These are phyloP conservation scores for Podaxis sp. DNA, from an alignment of 768 basidiomycete genomes.

Conservation along the genomic window DNA sequence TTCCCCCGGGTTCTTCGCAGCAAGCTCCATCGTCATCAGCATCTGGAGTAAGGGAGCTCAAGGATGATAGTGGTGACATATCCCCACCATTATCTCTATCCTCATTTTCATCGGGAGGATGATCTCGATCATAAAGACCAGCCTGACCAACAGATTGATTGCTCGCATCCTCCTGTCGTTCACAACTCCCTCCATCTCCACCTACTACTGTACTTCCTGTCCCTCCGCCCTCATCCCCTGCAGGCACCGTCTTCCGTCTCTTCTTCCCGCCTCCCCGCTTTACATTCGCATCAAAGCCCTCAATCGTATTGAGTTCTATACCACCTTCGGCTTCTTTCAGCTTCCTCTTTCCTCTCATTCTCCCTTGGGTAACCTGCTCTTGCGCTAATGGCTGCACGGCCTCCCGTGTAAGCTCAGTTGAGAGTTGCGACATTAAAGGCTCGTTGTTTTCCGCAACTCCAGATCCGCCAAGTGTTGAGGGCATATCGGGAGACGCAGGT, in stretches of 20 bases:
- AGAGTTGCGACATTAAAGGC: background rate
- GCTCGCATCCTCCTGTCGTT: background rate
- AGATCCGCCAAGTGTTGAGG: background rate
- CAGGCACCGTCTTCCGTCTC: background rate
- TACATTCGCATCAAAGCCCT: too few species aligned
- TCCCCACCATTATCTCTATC: background rate
- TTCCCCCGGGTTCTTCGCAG: too few species aligned
- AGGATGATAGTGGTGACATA: background rate
- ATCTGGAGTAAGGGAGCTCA: background rate
- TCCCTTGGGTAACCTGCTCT: background rate
- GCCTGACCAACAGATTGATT: too few species aligned
- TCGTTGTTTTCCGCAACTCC: background rate
- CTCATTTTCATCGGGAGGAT: background rate
- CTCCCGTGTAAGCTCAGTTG: background rate
- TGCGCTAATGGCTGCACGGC: background rate
- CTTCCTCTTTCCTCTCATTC: conserved; percentile 13
- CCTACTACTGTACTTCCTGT: background rate
- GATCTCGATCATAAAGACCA: background rate
- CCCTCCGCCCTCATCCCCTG: background rate
- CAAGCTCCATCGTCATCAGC: too few species aligned
- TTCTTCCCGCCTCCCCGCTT: background rate
- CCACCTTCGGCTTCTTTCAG: conserved; percentile 9
- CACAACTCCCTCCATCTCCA: background rate
- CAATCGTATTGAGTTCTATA: background rate
- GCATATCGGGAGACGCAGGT: too few species aligned